A percentile compares a stretch with the other conserved stretches of the same genome.
These are phyloP conservation scores for Corchorus capsularis DNA, from an alignment of 345 rosid genomes.

Conservation along the genomic window DNA sequence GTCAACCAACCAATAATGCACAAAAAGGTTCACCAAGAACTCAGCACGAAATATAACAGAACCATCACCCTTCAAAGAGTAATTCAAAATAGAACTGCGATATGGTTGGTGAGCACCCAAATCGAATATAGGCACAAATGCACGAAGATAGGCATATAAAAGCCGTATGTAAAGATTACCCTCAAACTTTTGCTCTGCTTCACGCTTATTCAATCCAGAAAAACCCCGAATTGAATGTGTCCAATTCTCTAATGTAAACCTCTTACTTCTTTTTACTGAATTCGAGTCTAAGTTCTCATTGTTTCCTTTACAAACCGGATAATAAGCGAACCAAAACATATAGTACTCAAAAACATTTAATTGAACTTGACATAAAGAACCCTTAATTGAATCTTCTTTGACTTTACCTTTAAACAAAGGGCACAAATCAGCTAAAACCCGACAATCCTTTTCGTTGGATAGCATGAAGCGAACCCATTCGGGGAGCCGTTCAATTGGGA, in stretches of 20 bases:
- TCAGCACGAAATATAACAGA: constrained; percentile 58
- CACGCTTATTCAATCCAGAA: constrained; percentile 53
- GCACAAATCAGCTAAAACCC: constrained; percentile 50
- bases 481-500: constrained; percentile 82
- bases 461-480: constrained; percentile 68
- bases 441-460: constrained; percentile 47
- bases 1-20: constrained; percentile 89
- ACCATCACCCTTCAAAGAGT: constrained; percentile 59
- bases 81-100: constrained; percentile 79
- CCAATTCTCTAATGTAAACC: constrained; percentile 70
- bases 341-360: constrained; percentile 80
- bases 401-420: constrained; percentile 64
- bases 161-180: constrained; percentile 67
- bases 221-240: constrained; percentile 56
- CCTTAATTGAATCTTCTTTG: constrained; percentile 55
- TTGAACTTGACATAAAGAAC: constrained; percentile 58
- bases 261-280: constrained; percentile 46
- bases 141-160: constrained; percentile 71
- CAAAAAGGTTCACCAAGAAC: constrained; percentile 69
- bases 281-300: constrained; percentile 40
- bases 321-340: constrained; percentile 92
- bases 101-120: constrained; percentile 65
- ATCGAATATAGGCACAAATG: constrained; percentile 72
- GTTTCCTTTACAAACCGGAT: constrained; percentile 76
- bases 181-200: constrained; percentile 50